phyloP scores from a whole-genome alignment of 139 green algal genomes.

The Microglena sp. region DNA sequence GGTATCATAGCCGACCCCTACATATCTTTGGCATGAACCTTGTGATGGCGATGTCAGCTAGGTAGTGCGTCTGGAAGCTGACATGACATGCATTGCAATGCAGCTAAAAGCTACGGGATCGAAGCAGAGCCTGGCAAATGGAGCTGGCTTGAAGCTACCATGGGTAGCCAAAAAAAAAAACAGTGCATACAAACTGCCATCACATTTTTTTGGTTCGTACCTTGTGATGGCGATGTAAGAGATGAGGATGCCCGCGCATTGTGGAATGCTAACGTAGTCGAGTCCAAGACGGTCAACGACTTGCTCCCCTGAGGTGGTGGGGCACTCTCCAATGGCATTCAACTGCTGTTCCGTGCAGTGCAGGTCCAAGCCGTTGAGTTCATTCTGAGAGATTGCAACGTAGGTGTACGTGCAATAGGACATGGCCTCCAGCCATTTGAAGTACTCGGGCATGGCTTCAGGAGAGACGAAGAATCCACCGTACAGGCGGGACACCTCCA shows the following conservation, averaged over 20 bases:
- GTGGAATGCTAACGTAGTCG: slow-evolving; percentile 24
- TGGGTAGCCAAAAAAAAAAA: no score
- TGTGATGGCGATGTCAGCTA: no score
- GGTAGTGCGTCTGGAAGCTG: no score
- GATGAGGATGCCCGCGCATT: slow-evolving; percentile 31
- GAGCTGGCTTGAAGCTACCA: no score
- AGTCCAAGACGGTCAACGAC: slow-evolving; percentile 35
- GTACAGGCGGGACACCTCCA: slow-evolving; percentile 21
- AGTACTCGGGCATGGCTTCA: slow-evolving; percentile 31
- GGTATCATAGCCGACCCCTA: no score
- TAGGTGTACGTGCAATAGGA: slow-evolving; percentile 35
- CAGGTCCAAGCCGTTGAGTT: slow-evolving; percentile 38
- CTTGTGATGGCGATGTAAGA: slow-evolving; percentile 15
- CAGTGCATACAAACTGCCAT: no score
- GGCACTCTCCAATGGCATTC: slow-evolving; percentile 10
- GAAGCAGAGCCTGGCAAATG: no score
- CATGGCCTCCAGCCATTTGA: slow-evolving; percentile 29
- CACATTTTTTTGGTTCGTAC: no score
- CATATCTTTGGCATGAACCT: no score
- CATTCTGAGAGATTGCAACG: slow-evolving; percentile 33
- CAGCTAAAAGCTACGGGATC: no score
- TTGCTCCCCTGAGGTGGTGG: slow-evolving; percentile 24
- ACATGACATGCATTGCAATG: no score
- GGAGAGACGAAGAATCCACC: slow-evolving; percentile 34
- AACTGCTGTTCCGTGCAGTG: slow-evolving; percentile 17